Base-by-base conservation (phyloP, 306 rosid species). In the Senna tora region DNA sequence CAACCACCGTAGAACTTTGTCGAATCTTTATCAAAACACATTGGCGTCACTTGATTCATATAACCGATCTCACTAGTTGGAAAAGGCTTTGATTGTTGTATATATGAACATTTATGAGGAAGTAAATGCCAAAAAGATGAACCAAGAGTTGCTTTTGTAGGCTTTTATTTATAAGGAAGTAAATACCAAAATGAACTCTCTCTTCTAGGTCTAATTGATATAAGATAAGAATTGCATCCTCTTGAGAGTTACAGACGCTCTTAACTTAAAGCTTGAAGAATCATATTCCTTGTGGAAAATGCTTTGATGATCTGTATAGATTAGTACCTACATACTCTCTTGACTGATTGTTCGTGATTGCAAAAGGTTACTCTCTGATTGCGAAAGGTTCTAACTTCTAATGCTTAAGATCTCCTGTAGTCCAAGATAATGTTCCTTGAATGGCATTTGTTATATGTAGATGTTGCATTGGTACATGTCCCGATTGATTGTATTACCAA, bases 351-450 rank as follows among this genome's bases (percentile, higher is more conserved):
- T 12, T 65, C 9, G 41, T 4, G 49, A 20, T 32, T 54, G 49
- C 71, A 53, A 20, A 42, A 16, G 38, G 65, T 39, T 75, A 5
- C 14, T n/a, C n/a, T 9, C 17, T 55, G 17, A 14, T 55, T 55
- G 41, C 32, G 20, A 34, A 75, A 36, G 4, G 2, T 10, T 36
- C 22, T 13, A 59, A 54, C 22, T 58, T 3, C 4, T 43, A 45
- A 2, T 65, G 57, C 67, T 30, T 45, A 28, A 45, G 15, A 19
- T 43, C 34, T 65, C 58, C 16, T 52, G 11, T 22, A 74, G 65
- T 21, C 55, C 55, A 65, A 65, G 64, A n/a, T n/a, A n/a, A n/a
- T n/a, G n/a, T n/a, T n/a, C n/a, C n/a, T n/a, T n/a, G n/a, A n/a
- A n/a, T n/a, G n/a, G n/a, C n/a, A n/a, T n/a, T n/a, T 25, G 30